Conservation (phyloP, 2,329 filamentous ascomycete species). For the Escovopsis sp. region DNA sequence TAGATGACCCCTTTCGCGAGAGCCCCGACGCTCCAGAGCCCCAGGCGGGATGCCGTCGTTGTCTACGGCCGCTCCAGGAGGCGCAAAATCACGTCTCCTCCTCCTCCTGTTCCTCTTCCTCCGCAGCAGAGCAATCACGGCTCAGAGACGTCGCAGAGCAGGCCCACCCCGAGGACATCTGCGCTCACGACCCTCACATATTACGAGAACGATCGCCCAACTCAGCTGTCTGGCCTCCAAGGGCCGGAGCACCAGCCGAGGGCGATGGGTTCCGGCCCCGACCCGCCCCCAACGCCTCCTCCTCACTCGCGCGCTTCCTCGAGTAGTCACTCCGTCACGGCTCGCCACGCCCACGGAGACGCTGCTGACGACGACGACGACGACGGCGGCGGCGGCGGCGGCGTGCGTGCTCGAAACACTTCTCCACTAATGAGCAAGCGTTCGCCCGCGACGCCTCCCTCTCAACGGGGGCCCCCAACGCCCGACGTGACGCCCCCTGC, state of each 20-base stretch:
- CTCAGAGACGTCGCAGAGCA: slow-evolving; percentile 9
- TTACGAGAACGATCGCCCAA: too few relatives aligned
- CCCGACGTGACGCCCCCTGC: slow-evolving; percentile 60
- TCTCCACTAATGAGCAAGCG: slow-evolving; percentile 23
- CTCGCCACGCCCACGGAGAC: slow-evolving; percentile 26
- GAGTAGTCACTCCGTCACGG: slow-evolving; percentile 28
- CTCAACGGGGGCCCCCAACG: slow-evolving; percentile 55
- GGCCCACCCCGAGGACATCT: slow-evolving; percentile 10
- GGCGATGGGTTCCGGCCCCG: slow-evolving; percentile 29
- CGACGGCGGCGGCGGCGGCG: too few relatives aligned
- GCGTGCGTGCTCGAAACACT: not conserved
- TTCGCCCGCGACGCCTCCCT: slow-evolving; percentile 44
- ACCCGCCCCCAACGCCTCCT: slow-evolving; percentile 48
- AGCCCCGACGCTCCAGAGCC: too few relatives aligned
- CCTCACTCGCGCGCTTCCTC: slow-evolving; percentile 45
- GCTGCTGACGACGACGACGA: slow-evolving; percentile 18
- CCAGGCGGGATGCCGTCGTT: too few relatives aligned
- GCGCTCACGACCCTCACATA: slow-evolving; percentile 5
- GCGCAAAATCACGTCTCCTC: slow-evolving; percentile 29
- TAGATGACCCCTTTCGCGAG: too few relatives aligned
- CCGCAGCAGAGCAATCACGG: slow-evolving; percentile 16
- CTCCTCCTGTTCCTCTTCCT: slow-evolving; percentile 12
- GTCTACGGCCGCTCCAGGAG: slow-evolving; percentile 27
- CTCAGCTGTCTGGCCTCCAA: slow-evolving; percentile 21
- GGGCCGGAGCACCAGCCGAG: slow-evolving; percentile 27